A percentile compares a stretch with the other conserved stretches of the same genome.
Evolutionary conservation across 805 yeast genomes (phyloP).

Genomic region (Barnettozyma californica): DNA sequence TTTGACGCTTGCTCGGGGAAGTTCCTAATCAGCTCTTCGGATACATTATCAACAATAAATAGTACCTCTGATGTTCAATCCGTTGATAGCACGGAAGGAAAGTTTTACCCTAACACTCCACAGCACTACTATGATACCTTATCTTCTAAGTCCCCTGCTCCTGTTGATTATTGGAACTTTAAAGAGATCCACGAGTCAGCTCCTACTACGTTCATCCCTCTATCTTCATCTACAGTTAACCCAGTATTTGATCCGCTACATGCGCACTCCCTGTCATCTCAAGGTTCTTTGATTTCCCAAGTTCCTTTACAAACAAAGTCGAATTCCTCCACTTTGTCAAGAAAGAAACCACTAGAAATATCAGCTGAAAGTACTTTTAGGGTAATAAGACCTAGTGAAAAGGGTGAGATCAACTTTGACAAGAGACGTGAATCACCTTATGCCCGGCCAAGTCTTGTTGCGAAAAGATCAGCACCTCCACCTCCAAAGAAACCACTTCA

Average conservation of each 20-base stretch:
- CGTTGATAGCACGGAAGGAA: constrained; percentile 40
- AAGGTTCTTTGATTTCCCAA: not conserved
- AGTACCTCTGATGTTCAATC: constrained; percentile 51
- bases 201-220: not conserved
- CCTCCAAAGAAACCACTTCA: constrained; percentile 40
- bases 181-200: constrained; percentile 27
- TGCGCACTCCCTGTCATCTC: not conserved
- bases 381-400: constrained; percentile 58
- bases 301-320: not conserved
- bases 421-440: constrained; percentile 74
- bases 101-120: constrained; percentile 60
- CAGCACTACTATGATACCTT: constrained; percentile 49
- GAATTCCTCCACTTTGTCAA: constrained; percentile 7
- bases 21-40: constrained; percentile 28
- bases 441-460: constrained; percentile 51
- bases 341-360: constrained; percentile 9
- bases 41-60: constrained; percentile 30
- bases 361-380: constrained; percentile 45
- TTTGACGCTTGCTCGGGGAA: constrained; percentile 32
- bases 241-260: not conserved
- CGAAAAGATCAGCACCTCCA: constrained; percentile 67
- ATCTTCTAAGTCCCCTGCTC: constrained; percentile 30
- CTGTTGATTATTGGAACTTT: constrained; percentile 50
- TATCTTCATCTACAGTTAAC: not conserved
- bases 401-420: constrained; percentile 75